Evolutionary conservation across 495 filamentous ascomycete species (phyloP).

Genomic region (Aspergillus kassunensis): DNA sequence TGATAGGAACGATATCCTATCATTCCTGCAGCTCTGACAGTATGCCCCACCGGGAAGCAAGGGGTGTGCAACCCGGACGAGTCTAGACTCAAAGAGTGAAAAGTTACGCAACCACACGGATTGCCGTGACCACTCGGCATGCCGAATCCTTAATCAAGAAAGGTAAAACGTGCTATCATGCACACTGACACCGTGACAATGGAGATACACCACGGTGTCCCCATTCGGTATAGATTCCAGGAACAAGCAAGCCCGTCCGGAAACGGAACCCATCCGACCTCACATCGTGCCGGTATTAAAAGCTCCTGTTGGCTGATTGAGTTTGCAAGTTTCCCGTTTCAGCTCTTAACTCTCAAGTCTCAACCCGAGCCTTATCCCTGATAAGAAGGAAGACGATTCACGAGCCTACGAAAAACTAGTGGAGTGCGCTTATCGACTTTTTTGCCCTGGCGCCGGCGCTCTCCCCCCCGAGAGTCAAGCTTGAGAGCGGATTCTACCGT

Average conservation of each 20-base stretch:
- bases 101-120: too few species aligned
- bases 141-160: slow-evolving; percentile 9
- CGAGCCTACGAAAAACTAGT: too few species aligned
- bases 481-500: slow-evolving; percentile 5
- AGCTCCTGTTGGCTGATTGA: neutral
- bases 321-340: neutral
- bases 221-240: slow-evolving; percentile 17
- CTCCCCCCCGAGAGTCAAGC: too few species aligned
- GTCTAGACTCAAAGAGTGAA: too few species aligned
- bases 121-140: slow-evolving; percentile 15
- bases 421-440: too few species aligned
- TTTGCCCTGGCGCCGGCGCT: too few species aligned
- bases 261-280: neutral
- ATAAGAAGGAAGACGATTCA: too few species aligned
- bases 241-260: neutral
- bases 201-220: slow-evolving; percentile 16
- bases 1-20: too few species aligned
- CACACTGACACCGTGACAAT: too few species aligned
- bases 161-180: neutral
- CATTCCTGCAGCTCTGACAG: too few species aligned
- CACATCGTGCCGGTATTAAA: neutral
- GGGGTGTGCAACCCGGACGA: too few species aligned
- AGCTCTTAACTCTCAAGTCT: neutral
- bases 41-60: too few species aligned
- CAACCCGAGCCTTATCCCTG: neutral